A percentile compares a stretch with the other conserved stretches of the same genome.
Evolutionary conservation across 2,329 filamentous ascomycete species (phyloP).

Genomic region (Microcyclosporella mali): DNA sequence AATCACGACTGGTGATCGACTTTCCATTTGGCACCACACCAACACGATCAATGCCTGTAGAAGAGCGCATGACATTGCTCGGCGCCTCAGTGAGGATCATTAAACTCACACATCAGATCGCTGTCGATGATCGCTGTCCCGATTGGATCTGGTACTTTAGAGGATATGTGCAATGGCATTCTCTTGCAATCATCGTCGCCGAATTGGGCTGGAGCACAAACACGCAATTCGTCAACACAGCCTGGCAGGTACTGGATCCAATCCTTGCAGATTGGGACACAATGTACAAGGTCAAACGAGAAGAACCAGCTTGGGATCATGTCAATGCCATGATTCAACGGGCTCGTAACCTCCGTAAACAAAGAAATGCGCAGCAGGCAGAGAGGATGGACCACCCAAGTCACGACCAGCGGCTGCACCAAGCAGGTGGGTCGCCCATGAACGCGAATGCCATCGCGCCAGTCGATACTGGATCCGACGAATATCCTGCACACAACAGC

Average conservation of each 20-base stretch:
- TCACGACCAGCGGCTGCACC: neutral
- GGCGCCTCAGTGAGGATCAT: conserved; percentile 24
- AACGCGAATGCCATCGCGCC: conserved; percentile 1
- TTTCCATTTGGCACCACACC: conserved; percentile 20
- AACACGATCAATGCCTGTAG: conserved; percentile 15
- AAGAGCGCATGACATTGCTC: conserved; percentile 19
- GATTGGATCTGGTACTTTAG: conserved; percentile 25
- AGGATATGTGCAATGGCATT: conserved; percentile 27
- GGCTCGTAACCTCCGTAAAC: conserved; percentile 14
- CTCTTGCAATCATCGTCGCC: conserved; percentile 24
- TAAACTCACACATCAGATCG: conserved; percentile 16
- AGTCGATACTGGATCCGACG: neutral
- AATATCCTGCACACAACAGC: neutral
- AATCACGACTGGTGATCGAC: conserved; percentile 24
- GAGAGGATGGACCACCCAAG: neutral
- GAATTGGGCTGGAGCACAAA: conserved; percentile 23
- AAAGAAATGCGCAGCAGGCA: conserved; percentile 1
- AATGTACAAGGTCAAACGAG: conserved; percentile 18
- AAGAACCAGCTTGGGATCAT: conserved; percentile 26
- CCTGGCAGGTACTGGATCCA: conserved; percentile 26
- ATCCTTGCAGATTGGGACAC: conserved; percentile 23
- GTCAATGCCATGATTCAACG: conserved; percentile 24
- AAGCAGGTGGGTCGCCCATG: neutral
- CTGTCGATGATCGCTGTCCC: conserved; percentile 13
- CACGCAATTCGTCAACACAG: conserved; percentile 16